Evolutionary conservation across 2,329 filamentous ascomycete genomes (phyloP).

Genomic region (Aspergillus jensenii): DNA sequence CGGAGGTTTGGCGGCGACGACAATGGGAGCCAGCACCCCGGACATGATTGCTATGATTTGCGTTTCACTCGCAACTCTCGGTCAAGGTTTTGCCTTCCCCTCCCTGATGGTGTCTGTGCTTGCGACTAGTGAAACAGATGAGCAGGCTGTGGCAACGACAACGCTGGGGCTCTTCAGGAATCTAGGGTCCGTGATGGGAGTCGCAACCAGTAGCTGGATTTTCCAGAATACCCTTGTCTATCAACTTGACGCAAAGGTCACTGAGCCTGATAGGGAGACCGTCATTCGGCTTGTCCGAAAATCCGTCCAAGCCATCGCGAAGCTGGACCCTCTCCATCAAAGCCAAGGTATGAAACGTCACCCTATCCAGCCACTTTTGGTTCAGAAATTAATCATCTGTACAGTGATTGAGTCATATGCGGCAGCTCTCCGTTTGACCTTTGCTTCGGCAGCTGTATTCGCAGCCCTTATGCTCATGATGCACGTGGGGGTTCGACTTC

Average conservation of each 20-base stretch:
- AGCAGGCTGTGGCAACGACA: constrained; percentile 68
- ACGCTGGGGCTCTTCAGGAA: constrained; percentile 72
- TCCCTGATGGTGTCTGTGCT: constrained; percentile 64
- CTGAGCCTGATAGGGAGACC: constrained; percentile 57
- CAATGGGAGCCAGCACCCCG: constrained; percentile 54
- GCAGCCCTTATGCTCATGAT: constrained; percentile 34
- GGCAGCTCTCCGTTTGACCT: constrained; percentile 36
- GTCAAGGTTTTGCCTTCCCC: constrained; percentile 65
- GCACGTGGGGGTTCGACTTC: constrained; percentile 33
- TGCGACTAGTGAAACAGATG: constrained; percentile 57
- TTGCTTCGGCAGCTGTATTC: constrained; percentile 39
- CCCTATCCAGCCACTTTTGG: not conserved
- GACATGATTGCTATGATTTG: constrained; percentile 56
- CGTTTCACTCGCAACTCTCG: constrained; percentile 58
- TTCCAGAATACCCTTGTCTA: constrained; percentile 68
- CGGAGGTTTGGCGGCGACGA: constrained; percentile 53
- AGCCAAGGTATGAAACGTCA: constrained; percentile 43
- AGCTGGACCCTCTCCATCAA: constrained; percentile 46
- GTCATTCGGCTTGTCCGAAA: constrained; percentile 52
- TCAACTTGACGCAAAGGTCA: constrained; percentile 60
- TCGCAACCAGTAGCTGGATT: constrained; percentile 68
- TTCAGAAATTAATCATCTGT: not conserved
- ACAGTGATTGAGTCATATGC: constrained; percentile 40
- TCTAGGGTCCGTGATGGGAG: constrained; percentile 71
- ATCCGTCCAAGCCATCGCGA: constrained; percentile 50